A percentile compares a stretch with the other conserved stretches of the same genome.
These are phyloP conservation scores for Acer saccharum DNA, from an alignment of 345 rosid species.

Conservation along the genomic window DNA sequence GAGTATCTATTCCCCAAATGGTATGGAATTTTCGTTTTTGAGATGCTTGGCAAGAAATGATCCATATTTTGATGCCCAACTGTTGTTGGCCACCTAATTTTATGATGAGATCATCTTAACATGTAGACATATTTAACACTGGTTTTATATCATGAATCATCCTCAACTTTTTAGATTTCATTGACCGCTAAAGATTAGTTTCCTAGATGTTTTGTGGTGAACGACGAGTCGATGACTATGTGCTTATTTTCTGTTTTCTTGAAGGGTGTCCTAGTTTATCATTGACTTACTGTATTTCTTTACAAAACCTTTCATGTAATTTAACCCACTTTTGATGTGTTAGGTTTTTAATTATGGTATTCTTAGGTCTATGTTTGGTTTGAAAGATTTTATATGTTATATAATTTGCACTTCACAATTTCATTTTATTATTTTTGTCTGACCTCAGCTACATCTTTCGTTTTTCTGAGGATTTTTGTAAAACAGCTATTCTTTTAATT, in stretches of 20 bases:
- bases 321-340: background rate
- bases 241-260: background rate
- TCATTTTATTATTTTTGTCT: background rate
- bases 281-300: background rate
- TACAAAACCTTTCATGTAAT: background rate
- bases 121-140: background rate
- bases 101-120: background rate
- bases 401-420: background rate
- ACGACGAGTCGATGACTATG: background rate
- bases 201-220: background rate
- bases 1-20: conserved; percentile 59
- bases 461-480: background rate
- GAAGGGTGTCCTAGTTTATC: background rate
- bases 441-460: too few relatives aligned
- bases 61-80: background rate
- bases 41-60: background rate
- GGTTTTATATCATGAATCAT: background rate
- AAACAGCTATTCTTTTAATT: background rate
- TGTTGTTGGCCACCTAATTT: conserved; percentile 4
- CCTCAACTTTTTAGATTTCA: background rate
- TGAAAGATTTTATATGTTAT: background rate
- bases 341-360: background rate
- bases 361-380: background rate
- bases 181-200: too few relatives aligned
- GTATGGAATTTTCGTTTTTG: conserved; percentile 26